phyloP scores from a whole-genome alignment of 2,329 filamentous ascomycete species.

The Colletotrichum camelliae region DNA sequence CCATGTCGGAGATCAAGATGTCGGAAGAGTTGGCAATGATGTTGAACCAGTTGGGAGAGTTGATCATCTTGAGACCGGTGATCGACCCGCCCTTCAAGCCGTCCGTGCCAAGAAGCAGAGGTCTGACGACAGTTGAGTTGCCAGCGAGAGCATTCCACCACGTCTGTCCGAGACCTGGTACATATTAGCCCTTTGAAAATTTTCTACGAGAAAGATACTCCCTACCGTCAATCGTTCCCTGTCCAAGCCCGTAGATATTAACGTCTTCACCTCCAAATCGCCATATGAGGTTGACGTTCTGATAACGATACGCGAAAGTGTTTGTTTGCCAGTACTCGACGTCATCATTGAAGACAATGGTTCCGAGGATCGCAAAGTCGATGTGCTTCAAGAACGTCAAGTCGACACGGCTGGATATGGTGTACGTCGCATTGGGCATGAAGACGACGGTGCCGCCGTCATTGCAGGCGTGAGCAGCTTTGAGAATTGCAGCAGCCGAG shows the following conservation, averaged over 20 bases:
- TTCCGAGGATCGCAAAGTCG: slow-evolving; percentile 62
- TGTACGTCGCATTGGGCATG: slow-evolving; percentile 58
- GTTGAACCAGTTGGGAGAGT: slow-evolving; percentile 56
- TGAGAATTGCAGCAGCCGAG: slow-evolving; percentile 49
- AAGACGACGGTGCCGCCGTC: slow-evolving; percentile 65
- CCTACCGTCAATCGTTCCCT: not conserved
- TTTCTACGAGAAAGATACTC: not conserved
- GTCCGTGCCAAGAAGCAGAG: not conserved
- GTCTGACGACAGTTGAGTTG: not conserved
- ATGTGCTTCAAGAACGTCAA: slow-evolving; percentile 68
- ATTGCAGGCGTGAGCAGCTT: slow-evolving; percentile 64
- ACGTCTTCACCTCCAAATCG: slow-evolving; percentile 42
- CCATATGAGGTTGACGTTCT: slow-evolving; percentile 59
- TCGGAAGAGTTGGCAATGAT: slow-evolving; percentile 69
- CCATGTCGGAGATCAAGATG: slow-evolving; percentile 66
- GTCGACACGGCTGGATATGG: slow-evolving; percentile 67
- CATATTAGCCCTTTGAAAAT: accelerated
- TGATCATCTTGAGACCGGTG: slow-evolving; percentile 45
- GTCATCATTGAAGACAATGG: slow-evolving; percentile 68
- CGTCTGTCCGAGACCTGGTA: not conserved
- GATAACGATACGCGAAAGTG: slow-evolving; percentile 67
- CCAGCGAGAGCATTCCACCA: not conserved
- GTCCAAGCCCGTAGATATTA: slow-evolving; percentile 65
- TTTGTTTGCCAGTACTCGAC: slow-evolving; percentile 72
- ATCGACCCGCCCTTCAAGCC: not conserved